Percentiles rank a stretch among this genome's conserved stretches.
Conservation (phyloP, 148 eudicot genomes). For the Euryodendron excelsum region DNA sequence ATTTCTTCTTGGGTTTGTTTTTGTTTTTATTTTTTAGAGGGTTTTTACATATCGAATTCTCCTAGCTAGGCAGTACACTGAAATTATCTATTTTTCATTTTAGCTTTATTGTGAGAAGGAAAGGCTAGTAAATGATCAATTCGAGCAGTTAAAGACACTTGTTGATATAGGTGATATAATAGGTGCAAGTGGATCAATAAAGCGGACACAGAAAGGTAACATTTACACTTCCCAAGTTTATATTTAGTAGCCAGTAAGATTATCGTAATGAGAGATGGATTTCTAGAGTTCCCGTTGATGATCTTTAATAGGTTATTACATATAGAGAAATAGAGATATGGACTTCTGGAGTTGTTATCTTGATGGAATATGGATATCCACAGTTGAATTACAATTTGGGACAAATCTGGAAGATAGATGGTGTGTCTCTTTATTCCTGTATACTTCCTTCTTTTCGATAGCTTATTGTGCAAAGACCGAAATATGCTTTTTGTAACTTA, state of each 20-base stretch:
- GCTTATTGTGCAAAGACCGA: too few species aligned
- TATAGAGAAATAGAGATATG: too few species aligned
- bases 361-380: background rate
- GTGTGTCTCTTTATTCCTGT: background rate
- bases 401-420: background rate
- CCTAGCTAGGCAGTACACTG: background rate
- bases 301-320: too few species aligned
- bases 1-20: background rate
- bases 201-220: constrained; percentile 87
- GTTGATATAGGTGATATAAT: constrained; percentile 93
- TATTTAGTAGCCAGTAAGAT: background rate
- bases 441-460: background rate
- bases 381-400: background rate
- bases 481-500: background rate
- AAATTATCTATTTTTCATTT: constrained; percentile 15
- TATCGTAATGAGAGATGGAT: background rate
- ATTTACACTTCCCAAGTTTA: background rate
- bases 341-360: too few species aligned
- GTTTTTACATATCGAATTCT: background rate
- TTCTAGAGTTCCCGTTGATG: too few species aligned
- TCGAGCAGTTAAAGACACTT: constrained; percentile 70
- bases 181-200: constrained; percentile 83
- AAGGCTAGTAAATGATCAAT: constrained; percentile 54
- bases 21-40: background rate
- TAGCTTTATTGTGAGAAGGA: constrained; percentile 97